Evolutionary conservation across 2,329 filamentous ascomycete species (phyloP).

Genomic region (Fusarium brevicatenulatum): DNA sequence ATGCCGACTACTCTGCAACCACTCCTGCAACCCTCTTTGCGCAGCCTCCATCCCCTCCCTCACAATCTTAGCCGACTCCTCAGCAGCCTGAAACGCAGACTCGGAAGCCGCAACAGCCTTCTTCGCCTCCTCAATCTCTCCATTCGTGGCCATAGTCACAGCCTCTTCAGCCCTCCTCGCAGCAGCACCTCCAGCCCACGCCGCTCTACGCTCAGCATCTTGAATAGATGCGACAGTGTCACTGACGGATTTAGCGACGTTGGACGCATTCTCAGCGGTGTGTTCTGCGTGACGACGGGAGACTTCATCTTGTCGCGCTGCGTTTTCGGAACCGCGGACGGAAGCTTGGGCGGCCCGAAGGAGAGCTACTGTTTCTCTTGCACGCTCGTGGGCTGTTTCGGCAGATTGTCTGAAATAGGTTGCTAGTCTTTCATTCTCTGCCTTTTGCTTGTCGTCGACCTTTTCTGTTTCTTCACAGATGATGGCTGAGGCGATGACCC

Average conservation of each 20-base stretch:
- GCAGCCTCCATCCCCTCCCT: conserved; percentile 20
- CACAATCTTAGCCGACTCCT: conserved; percentile 11
- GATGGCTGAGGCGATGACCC: conserved; percentile 17
- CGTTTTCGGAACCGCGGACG: conserved; percentile 15
- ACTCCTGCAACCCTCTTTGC: conserved; percentile 25
- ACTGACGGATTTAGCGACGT: background rate
- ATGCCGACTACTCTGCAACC: conserved; percentile 25
- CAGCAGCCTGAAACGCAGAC: conserved; percentile 11
- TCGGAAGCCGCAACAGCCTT: conserved; percentile 17
- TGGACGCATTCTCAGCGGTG: conserved; percentile 3
- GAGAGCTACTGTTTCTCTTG: conserved; percentile 18
- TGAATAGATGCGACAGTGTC: conserved; percentile 5
- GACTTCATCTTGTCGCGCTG: conserved; percentile 12
- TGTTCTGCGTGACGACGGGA: conserved; percentile 1
- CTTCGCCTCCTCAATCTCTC: conserved; percentile 10
- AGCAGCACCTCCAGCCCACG: conserved; percentile 17
- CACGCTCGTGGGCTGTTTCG: conserved; percentile 21
- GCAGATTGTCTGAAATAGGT: conserved; percentile 27
- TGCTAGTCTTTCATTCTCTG: background rate
- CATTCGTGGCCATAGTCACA: conserved; percentile 11
- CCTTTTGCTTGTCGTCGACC: conserved; percentile 20
- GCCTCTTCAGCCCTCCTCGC: conserved; percentile 22
- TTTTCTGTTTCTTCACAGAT: conserved; percentile 25
- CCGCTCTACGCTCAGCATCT: conserved; percentile 12
- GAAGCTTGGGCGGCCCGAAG: conserved; percentile 20